phyloP scores from a whole-genome alignment of 75 land plant genomes.

The Gnetum montanum region DNA sequence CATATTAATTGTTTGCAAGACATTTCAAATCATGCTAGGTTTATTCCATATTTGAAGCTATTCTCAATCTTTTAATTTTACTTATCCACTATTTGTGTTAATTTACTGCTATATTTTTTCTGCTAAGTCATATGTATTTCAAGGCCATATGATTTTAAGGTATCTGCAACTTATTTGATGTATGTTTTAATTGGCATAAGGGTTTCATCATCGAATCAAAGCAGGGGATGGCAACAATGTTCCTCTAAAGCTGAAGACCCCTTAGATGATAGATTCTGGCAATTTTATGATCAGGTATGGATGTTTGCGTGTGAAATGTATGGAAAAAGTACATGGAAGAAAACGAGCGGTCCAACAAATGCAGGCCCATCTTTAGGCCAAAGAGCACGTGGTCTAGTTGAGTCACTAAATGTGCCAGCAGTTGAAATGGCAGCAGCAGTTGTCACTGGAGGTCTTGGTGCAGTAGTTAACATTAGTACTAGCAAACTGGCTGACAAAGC shows the following conservation, averaged over 20 bases:
- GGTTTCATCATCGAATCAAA: slow-evolving; percentile 8
- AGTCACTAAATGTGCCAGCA: slow-evolving; percentile 94
- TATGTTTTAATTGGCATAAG: slow-evolving; percentile 12
- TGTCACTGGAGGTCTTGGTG: slow-evolving; percentile 89
- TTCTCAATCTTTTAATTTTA: neutral
- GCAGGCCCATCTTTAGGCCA: slow-evolving; percentile 75
- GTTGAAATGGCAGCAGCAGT: slow-evolving; percentile 98
- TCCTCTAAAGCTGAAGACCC: slow-evolving; percentile 15
- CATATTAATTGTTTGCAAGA: no score
- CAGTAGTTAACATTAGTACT: slow-evolving; percentile 64
- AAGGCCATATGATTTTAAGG: slow-evolving; percentile 3
- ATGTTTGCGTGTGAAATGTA: slow-evolving; percentile 60
- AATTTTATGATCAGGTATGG: slow-evolving; percentile 75
- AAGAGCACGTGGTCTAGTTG: slow-evolving; percentile 97
- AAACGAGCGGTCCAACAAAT: slow-evolving; percentile 13
- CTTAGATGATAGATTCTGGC: slow-evolving; percentile 54
- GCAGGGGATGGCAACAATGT: slow-evolving; percentile 20
- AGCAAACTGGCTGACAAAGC: slow-evolving; percentile 81
- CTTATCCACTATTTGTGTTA: neutral
- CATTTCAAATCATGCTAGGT: no score
- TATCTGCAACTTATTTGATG: slow-evolving; percentile 1
- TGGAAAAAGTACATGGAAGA: slow-evolving; percentile 59
- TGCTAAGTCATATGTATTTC: slow-evolving; percentile 1
- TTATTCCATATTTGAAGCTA: no score
- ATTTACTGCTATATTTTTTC: neutral